phyloP scores from a whole-genome alignment of 257 asterid species.

The Solanum infundibuliforme region DNA sequence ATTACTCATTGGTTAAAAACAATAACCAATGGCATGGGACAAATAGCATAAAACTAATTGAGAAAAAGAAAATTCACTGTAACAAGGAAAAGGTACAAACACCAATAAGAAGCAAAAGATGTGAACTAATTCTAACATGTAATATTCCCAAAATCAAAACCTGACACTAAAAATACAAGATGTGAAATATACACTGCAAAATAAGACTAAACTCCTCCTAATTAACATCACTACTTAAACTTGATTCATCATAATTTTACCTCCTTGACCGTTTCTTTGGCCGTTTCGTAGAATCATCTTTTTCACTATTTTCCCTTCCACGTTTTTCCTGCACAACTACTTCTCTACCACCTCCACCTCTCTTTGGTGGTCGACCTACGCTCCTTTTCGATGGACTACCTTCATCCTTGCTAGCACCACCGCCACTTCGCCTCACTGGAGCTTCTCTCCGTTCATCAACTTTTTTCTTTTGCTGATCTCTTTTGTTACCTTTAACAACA shows the following conservation, averaged over 20 bases:
- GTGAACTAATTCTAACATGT: neutral
- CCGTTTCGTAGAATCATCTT: slow-evolving; percentile 20
- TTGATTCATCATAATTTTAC: slow-evolving; percentile 1
- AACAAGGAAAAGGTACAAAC: neutral
- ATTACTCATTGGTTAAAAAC: neutral
- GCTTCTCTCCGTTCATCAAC: slow-evolving; percentile 12
- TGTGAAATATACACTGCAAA: neutral
- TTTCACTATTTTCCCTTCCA: slow-evolving; percentile 16
- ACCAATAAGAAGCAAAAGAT: neutral
- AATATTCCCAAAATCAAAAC: neutral
- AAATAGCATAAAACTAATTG: neutral
- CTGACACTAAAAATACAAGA: neutral
- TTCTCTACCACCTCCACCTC: slow-evolving; percentile 8
- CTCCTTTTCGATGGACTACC: slow-evolving; percentile 17
- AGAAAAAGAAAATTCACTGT: neutral
- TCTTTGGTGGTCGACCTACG: slow-evolving; percentile 24
- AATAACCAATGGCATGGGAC: neutral
- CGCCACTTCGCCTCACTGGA: slow-evolving; percentile 2
- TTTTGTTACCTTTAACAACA: slow-evolving; percentile 3
- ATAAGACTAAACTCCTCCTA: neutral
- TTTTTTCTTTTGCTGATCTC: slow-evolving; percentile 13
- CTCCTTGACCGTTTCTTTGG: slow-evolving; percentile 27
- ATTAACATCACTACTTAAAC: neutral
- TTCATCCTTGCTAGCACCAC: slow-evolving; percentile 15
- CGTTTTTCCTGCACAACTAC: slow-evolving; percentile 8